Conservation (phyloP, 768 basidiomycete genomes). For the Phaffia australis region DNA sequence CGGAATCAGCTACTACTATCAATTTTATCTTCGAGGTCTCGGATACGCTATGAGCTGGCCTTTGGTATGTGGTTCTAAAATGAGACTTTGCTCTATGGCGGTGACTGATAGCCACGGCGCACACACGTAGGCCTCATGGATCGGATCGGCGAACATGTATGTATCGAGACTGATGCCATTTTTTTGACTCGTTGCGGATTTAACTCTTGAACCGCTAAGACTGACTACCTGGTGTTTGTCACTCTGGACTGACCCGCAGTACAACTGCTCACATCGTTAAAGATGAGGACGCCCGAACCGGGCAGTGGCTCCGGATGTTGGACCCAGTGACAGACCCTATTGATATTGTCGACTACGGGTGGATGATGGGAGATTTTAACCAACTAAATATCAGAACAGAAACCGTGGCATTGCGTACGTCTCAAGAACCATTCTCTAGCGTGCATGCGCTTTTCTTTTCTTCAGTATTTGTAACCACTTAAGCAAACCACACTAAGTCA, state of each 20-base stretch:
- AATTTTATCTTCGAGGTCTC: slow-evolving; percentile 37
- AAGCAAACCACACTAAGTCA: background rate
- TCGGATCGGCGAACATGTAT: background rate
- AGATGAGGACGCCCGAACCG: slow-evolving; percentile 39
- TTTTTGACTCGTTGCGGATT: background rate
- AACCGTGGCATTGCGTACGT: slow-evolving; percentile 39
- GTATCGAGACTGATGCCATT: background rate
- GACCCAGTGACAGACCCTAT: slow-evolving; percentile 38
- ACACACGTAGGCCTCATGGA: background rate
- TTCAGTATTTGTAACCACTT: background rate
- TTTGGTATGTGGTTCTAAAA: slow-evolving; percentile 31
- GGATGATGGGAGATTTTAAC: slow-evolving; percentile 41
- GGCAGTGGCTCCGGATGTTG: slow-evolving; percentile 39
- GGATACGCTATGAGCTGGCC: slow-evolving; percentile 40
- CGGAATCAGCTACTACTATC: slow-evolving; percentile 36
- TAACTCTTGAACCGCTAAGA: background rate
- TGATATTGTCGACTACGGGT: slow-evolving; percentile 34
- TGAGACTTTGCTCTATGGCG: background rate
- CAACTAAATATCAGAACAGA: slow-evolving; percentile 35
- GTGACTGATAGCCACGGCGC: background rate
- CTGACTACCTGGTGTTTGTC: background rate
- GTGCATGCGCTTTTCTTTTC: background rate
- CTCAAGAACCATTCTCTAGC: background rate
- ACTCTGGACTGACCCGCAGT: background rate
- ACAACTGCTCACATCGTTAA: slow-evolving; percentile 36